Base-by-base conservation (phyloP, 2,329 filamentous ascomycete genomes). In the Fusarium sp. region DNA sequence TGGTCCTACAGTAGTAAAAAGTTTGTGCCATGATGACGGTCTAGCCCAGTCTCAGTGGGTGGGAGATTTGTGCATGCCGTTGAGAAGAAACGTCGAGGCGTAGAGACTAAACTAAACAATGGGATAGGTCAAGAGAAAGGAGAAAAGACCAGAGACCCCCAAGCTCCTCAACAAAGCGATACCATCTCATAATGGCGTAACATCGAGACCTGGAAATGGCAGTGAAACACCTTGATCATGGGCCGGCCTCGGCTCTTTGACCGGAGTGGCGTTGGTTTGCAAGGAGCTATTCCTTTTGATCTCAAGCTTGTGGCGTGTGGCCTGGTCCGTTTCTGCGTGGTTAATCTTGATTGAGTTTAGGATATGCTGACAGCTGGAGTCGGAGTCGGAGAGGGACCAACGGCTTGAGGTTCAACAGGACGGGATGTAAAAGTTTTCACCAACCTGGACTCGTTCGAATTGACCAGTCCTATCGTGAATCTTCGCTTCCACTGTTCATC, bases 341-440 rank as follows among this genome's bases (percentile, higher is more conserved):
- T 70, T 70, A 71, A 70, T 65, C 47, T 71, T 61, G 44, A 55
- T 70, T 71, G 55, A 69, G 68, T 69, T 71, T 69, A 51, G 48
- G 30, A 62, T 27, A 41, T 32, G 44, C 40, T 59, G 53, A 27
- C 34, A 59, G 37, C 22, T 40, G 30, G 37, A 22, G 13, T 22
- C 27, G 22, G 13, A 49, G 34, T 49, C 20, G 18, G 18, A 30
- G 24, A 49, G 24, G 34, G 24, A 27, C 20, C 34, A n/a, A 29
- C 29, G 42, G 14, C 16, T 49, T 32, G 41, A 65, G 53, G 24
- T 54, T 47, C 47, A 65, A 37, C 34, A 57, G 12, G 30, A 27
- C 34, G 8, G 40, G 25, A 37, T 37, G 34, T 37, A 34, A 32
- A 44, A 29, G 6, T 37, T 30, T 29, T 41, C 47, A 65, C 40